A percentile compares a stretch with the other conserved stretches of the same genome.
These are phyloP conservation scores for Russula emetica DNA, from an alignment of 768 basidiomycete species.

Conservation along the genomic window DNA sequence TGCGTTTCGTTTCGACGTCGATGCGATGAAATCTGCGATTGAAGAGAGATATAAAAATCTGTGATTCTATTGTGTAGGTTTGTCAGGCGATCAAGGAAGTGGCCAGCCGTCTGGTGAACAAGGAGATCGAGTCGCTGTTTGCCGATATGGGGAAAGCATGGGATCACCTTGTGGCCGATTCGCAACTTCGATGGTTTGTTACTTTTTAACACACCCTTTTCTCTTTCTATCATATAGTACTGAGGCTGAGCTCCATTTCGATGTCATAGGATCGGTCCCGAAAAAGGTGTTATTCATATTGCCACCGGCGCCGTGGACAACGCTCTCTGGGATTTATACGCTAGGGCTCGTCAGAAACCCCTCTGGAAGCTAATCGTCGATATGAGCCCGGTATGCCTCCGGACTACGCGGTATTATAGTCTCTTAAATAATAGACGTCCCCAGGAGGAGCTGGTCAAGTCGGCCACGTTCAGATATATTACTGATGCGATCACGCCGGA, in stretches of 20 bases:
- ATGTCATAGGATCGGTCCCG: slow-evolving; percentile 73
- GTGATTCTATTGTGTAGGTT: slow-evolving; percentile 45
- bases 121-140: slow-evolving; percentile 77
- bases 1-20: neutral
- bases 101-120: slow-evolving; percentile 76
- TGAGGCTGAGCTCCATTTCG: neutral
- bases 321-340: slow-evolving; percentile 93
- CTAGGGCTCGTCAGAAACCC: slow-evolving; percentile 73
- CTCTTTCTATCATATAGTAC: neutral
- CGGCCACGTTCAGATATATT: slow-evolving; percentile 83
- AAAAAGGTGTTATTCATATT: slow-evolving; percentile 93
- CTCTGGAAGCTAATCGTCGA: slow-evolving; percentile 93
- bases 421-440: neutral
- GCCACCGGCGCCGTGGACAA: slow-evolving; percentile 87
- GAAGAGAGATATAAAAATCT: neutral
- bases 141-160: slow-evolving; percentile 88
- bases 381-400: slow-evolving; percentile 62
- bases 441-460: slow-evolving; percentile 73
- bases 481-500: slow-evolving; percentile 89
- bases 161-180: slow-evolving; percentile 82
- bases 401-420: neutral
- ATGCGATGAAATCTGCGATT: neutral
- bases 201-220: slow-evolving; percentile 2
- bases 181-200: slow-evolving; percentile 83
- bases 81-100: slow-evolving; percentile 77